phyloP scores from a whole-genome alignment of 257 asterid species.

The Striga asiatica region DNA sequence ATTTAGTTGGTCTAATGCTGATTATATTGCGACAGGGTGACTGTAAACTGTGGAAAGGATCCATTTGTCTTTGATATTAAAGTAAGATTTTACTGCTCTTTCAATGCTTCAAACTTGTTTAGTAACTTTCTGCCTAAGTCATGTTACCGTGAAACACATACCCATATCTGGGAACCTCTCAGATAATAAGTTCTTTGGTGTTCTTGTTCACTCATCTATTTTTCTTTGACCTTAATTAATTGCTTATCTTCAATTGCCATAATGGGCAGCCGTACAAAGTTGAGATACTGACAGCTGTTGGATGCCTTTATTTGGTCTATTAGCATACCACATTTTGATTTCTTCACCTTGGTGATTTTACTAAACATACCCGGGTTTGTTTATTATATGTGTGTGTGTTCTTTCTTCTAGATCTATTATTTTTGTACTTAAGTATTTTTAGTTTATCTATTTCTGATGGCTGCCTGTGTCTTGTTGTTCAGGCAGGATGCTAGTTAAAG shows the following conservation, averaged over 20 bases:
- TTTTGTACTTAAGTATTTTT: not conserved
- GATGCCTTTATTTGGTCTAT: conserved; percentile 1
- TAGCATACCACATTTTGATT: too few relatives aligned
- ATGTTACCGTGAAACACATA: not conserved
- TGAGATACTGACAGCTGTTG: not conserved
- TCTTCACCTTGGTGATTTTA: not conserved
- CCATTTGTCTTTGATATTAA: conserved; percentile 72
- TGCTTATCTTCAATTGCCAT: too few relatives aligned
- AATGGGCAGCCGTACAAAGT: too few relatives aligned
- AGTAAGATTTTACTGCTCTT: conserved; percentile 34
- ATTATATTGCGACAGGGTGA: conserved; percentile 52
- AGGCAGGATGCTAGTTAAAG: conserved; percentile 74
- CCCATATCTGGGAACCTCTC: not conserved
- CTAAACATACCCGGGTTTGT: too few relatives aligned
- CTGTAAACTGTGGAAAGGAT: conserved; percentile 77
- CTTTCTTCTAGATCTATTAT: not conserved
- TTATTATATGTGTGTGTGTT: too few relatives aligned
- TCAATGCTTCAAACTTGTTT: not conserved
- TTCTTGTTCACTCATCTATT: not conserved
- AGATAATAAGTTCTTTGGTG: not conserved
- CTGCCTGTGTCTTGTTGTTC: conserved; percentile 16
- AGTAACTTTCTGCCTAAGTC: not conserved
- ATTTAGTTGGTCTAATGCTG: conserved; percentile 17
- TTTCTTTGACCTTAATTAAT: not conserved
- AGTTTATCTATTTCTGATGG: not conserved